These are phyloP conservation scores for Talaromyces borbonicus DNA, from an alignment of 495 filamentous ascomycete species.

Conservation along the genomic window DNA sequence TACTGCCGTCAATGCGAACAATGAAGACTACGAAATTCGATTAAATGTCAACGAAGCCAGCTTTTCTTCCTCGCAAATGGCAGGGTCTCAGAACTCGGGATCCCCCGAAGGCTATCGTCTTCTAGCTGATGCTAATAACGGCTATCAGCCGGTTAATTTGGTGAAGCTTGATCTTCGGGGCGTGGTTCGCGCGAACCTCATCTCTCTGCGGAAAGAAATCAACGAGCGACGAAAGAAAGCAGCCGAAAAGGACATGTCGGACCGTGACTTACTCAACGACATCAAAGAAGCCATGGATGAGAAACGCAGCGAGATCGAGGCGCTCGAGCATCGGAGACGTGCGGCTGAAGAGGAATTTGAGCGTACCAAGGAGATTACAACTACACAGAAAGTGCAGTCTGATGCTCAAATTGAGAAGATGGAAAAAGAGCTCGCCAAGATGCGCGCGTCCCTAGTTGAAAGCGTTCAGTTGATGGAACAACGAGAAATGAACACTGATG, in stretches of 20 bases:
- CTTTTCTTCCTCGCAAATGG: conserved; percentile 66
- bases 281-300: conserved; percentile 94
- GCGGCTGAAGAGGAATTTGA: conserved; percentile 90
- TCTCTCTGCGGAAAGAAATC: conserved; percentile 74
- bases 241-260: conserved; percentile 80
- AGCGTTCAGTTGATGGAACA: conserved; percentile 89
- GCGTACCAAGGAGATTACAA: conserved; percentile 80
- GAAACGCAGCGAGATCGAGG: conserved; percentile 82
- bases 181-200: conserved; percentile 66
- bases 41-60: conserved; percentile 67
- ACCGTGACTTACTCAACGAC: conserved; percentile 81
- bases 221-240: conserved; percentile 71
- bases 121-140: conserved; percentile 66
- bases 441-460: conserved; percentile 76
- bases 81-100: conserved; percentile 40
- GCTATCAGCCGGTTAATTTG: conserved; percentile 82
- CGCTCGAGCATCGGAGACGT: conserved; percentile 73
- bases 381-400: conserved; percentile 72
- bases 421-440: conserved; percentile 92
- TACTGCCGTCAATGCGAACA: conserved; percentile 76
- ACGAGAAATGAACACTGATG: conserved; percentile 90
- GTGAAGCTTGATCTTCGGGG: conserved; percentile 79
- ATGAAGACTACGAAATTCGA: conserved; percentile 69
- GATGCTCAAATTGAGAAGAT: conserved; percentile 96
- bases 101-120: conserved; percentile 52